Evolutionary conservation across 2,329 filamentous ascomycete genomes (phyloP).

Genomic region (Exophiala alcalophila): DNA sequence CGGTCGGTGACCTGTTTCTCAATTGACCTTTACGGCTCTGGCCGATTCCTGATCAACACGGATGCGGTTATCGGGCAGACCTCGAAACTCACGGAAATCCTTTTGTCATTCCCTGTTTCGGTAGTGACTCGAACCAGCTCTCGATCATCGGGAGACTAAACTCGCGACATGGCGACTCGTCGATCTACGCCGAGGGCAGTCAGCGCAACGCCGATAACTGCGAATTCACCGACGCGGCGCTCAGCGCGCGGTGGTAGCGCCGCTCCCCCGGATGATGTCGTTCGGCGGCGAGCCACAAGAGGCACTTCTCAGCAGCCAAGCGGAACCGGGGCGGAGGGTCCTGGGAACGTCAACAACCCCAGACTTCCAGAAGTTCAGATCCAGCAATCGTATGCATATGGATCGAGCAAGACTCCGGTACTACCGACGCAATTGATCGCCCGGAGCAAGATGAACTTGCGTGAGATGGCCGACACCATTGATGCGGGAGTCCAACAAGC

Average conservation of each 20-base stretch:
- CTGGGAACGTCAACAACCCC: slow-evolving; percentile 30
- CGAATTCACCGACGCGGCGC: slow-evolving; percentile 13
- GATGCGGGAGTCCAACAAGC: slow-evolving; percentile 34
- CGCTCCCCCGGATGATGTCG: slow-evolving; percentile 14
- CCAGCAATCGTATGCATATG: slow-evolving; percentile 43
- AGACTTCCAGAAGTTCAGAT: slow-evolving; percentile 39
- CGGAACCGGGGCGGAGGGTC: slow-evolving; percentile 8
- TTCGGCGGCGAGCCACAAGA: slow-evolving; percentile 18
- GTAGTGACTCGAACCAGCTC: no score
- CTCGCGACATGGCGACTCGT: slow-evolving; percentile 20
- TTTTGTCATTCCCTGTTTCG: no score
- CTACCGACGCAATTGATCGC: slow-evolving; percentile 38
- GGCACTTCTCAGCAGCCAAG: slow-evolving; percentile 23
- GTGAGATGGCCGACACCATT: slow-evolving; percentile 37
- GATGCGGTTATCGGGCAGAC: no score
- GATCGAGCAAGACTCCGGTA: slow-evolving; percentile 36
- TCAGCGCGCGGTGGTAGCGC: slow-evolving; percentile 20
- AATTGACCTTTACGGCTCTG: no score
- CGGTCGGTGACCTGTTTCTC: no score
- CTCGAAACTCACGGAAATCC: no score
- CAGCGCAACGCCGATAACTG: slow-evolving; percentile 23
- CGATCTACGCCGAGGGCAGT: slow-evolving; percentile 23
- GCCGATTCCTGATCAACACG: no score
- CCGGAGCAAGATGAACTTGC: slow-evolving; percentile 33
- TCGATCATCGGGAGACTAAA: not conserved